A percentile compares a stretch with the other conserved stretches of the same genome.
Evolutionary conservation across 352 stramenopile genomes (phyloP).

Genomic region (Phytophthora quininea): DNA sequence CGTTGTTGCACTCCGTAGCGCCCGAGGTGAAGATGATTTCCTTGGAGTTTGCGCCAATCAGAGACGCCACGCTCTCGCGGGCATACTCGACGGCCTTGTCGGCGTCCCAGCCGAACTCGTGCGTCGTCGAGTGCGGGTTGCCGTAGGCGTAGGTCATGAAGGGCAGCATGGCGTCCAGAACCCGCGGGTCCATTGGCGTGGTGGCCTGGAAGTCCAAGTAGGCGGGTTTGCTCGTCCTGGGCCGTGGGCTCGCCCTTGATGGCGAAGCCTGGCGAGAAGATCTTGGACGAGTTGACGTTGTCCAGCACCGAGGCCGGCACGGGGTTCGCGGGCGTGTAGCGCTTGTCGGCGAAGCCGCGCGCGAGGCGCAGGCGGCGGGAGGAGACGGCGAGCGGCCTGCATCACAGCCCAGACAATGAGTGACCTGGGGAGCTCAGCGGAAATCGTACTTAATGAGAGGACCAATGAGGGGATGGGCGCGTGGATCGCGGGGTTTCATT

Average conservation of each 20-base stretch:
- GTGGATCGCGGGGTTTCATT: neutral
- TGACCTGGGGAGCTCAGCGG: too few species aligned
- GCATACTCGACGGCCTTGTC: constrained; percentile 95
- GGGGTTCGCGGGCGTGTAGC: constrained; percentile 81
- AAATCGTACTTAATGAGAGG: neutral
- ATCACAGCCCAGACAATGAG: constrained; percentile 9
- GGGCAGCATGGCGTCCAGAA: constrained; percentile 98
- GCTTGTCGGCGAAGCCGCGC: constrained; percentile 68
- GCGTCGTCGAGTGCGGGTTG: constrained; percentile 99
- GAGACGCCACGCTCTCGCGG: constrained; percentile 84
- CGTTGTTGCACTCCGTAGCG: constrained; percentile 99
- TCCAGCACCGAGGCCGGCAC: constrained; percentile 89
- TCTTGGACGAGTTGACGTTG: constrained; percentile 71
- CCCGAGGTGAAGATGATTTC: constrained; percentile 99
- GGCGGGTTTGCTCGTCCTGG: constrained; percentile 70
- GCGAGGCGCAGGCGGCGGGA: constrained; percentile 7
- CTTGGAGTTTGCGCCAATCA: constrained; percentile 96
- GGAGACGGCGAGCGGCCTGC: constrained; percentile 27
- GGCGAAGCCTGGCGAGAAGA: constrained; percentile 87
- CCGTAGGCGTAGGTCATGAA: constrained; percentile 97
- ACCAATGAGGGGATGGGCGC: constrained; percentile 1
- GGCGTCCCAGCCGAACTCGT: constrained; percentile 98
- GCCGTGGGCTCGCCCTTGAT: constrained; percentile 61
- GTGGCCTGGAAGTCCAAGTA: constrained; percentile 98
- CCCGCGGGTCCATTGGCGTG: constrained; percentile 97